Base-by-base conservation (phyloP, 2,329 filamentous ascomycete genomes). In the Emmonsia crescens region DNA sequence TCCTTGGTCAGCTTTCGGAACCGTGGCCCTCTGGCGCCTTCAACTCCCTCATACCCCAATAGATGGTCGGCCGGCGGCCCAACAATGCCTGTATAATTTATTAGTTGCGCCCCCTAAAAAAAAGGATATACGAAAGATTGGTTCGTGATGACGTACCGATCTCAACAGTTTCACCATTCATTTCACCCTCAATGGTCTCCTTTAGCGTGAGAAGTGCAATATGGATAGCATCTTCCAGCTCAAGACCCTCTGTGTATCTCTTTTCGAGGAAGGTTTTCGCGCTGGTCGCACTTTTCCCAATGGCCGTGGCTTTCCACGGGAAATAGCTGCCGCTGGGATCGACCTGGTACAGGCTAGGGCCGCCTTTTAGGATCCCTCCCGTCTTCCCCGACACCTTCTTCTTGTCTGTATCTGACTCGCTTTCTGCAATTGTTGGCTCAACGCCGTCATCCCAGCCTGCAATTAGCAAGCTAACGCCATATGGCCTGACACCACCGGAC, bases 261-360 rank as follows among this genome's bases (percentile, higher is more conserved):
- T 99, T 99, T 83, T 99, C 94, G 74, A 99, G 78, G 80, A 99
- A 99, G 0, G 94, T 99, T 85, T 99, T 99, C 61, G 94, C 94
- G 71, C 91, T 96, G 48, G 94, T 96, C 60, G 94, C 94, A 73
- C 92, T 96, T 85, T 99, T 99, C 72, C 94, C 94, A 72, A 99
- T 99, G 59, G 94, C 94, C 57, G 94, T 99, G 49, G 94, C 94
- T 82, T 99, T 99, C 94, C 94, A 99, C 3, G 94, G 94, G 76
- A 96, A 99, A 76, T 99, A 99, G 76, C 90, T 96, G 68, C 94
- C 94, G 67, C 91, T 96, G n/a, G 94, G 94, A 74, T 99, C 94
- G 68, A 99, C 94, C 80, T 99, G 93, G 80, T 99, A 99, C 73
- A 99, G 79, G 83, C 95, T 96, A 56, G 94, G 94, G 5, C 94